Percentiles rank a stretch among this genome's conserved stretches.
Conservation (phyloP, 768 basidiomycete genomes). For the Leccinellum albellum region DNA sequence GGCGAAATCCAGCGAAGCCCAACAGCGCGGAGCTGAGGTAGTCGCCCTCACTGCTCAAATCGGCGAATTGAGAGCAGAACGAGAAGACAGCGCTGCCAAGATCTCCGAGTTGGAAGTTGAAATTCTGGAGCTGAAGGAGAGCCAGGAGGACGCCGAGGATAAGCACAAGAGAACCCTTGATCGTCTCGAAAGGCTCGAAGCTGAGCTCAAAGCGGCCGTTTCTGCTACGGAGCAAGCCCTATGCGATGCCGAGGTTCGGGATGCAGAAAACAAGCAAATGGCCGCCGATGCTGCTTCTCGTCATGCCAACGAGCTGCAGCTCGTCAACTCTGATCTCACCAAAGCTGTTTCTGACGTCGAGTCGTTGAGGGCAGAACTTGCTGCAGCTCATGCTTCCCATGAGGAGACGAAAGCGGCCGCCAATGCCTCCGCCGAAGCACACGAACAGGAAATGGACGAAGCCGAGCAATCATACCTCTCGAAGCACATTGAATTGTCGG, state of each 20-base stretch:
- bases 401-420: conserved; percentile 47
- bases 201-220: conserved; percentile 46
- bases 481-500: conserved; percentile 50
- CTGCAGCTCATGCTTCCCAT: conserved; percentile 40
- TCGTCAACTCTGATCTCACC: conserved; percentile 42
- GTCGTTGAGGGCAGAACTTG: conserved; percentile 45
- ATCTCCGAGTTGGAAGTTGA: conserved; percentile 82
- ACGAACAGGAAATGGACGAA: conserved; percentile 48
- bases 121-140: conserved; percentile 71
- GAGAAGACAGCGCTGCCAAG: conserved; percentile 66
- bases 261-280: conserved; percentile 40
- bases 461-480: conserved; percentile 45
- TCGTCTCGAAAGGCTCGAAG: conserved; percentile 50
- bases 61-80: conserved; percentile 53
- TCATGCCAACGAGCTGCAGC: conserved; percentile 46
- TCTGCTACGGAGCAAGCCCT: conserved; percentile 46
- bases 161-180: conserved; percentile 43
- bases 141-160: conserved; percentile 62
- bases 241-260: conserved; percentile 46
- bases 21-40: conserved; percentile 41
- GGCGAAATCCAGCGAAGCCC: conserved; percentile 43
- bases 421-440: conserved; percentile 43
- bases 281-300: conserved; percentile 39
- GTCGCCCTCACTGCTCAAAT: conserved; percentile 49
- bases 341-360: conserved; percentile 43